Conservation (phyloP, 495 filamentous ascomycete species). For the Durotheca rogersii region DNA sequence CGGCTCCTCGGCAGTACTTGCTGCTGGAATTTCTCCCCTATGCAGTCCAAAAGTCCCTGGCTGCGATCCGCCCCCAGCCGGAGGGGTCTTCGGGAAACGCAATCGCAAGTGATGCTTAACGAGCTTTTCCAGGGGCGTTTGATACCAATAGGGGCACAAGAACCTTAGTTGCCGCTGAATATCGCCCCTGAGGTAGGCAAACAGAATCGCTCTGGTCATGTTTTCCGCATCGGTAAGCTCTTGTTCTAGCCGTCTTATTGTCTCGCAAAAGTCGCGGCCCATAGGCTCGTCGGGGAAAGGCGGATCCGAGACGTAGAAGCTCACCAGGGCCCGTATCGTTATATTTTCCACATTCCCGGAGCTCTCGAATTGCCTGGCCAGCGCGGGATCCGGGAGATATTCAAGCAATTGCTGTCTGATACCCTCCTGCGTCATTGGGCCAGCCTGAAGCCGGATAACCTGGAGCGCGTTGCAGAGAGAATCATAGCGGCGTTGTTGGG, state of each 20-base stretch:
- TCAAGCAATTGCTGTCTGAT: conserved; percentile 18
- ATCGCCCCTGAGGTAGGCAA: conserved; percentile 10
- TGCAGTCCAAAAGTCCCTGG: conserved; percentile 2
- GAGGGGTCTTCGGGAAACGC: not conserved
- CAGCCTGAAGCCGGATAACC: conserved; percentile 7
- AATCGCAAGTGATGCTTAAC: conserved; percentile 20
- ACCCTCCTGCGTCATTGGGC: conserved; percentile 19
- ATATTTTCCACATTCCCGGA: conserved; percentile 22
- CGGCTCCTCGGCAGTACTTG: not conserved
- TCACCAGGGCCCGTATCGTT: conserved; percentile 11
- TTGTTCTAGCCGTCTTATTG: conserved; percentile 10
- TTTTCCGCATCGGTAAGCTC: conserved; percentile 9
- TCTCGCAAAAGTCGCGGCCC: not conserved
- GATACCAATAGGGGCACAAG: conserved; percentile 11
- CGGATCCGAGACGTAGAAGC: conserved; percentile 8
- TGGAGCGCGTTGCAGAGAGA: conserved; percentile 21
- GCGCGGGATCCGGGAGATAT: conserved; percentile 9
- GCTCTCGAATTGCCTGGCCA: conserved; percentile 9
- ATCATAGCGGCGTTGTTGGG: conserved; percentile 4
- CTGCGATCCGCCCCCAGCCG: not conserved
- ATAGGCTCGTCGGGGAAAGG: not conserved
- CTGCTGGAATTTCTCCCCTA: conserved; percentile 10
- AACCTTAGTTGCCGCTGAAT: conserved; percentile 17
- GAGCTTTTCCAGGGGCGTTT: conserved; percentile 18
- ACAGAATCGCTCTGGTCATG: conserved; percentile 14